phyloP scores from a whole-genome alignment of 805 yeast genomes.

The Candida lessepsii region DNA sequence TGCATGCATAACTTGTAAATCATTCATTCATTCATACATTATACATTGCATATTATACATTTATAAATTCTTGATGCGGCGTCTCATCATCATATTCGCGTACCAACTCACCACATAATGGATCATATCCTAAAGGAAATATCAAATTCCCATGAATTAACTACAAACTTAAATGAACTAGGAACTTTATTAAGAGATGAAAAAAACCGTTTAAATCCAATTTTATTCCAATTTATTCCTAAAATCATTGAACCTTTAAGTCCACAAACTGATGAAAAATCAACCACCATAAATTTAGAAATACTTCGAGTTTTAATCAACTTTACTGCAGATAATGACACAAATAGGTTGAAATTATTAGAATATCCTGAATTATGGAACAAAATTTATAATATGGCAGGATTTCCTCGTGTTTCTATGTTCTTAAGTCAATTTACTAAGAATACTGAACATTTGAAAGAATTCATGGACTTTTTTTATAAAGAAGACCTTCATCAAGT shows the following conservation, averaged over 20 bases:
- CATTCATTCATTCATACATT: too few species aligned
- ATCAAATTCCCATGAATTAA: background rate
- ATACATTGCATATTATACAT: too few species aligned
- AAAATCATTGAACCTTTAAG: background rate
- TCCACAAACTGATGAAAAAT: background rate
- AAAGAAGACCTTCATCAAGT: constrained; percentile 4
- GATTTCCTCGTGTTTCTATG: constrained; percentile 18
- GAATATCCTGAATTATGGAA: constrained; percentile 21
- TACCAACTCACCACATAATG: too few species aligned
- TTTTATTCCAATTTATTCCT: background rate
- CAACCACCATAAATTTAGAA: constrained; percentile 15
- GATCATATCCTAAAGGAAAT: background rate
- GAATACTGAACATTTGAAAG: constrained; percentile 20
- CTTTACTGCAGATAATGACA: constrained; percentile 34
- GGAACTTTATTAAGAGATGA: constrained; percentile 5
- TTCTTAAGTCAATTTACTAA: constrained; percentile 34
- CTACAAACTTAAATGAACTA: background rate
- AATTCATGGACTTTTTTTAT: constrained; percentile 18
- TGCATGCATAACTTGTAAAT: too few species aligned
- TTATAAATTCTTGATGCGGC: too few species aligned
- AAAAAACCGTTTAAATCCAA: background rate
- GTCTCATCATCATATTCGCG: too few species aligned
- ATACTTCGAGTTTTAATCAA: constrained; percentile 33
- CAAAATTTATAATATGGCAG: background rate
- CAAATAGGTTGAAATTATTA: constrained; percentile 18